Evolutionary conservation across 371 early-diverging fungal genomes (phyloP).

Genomic region (Circinella umbellata): DNA sequence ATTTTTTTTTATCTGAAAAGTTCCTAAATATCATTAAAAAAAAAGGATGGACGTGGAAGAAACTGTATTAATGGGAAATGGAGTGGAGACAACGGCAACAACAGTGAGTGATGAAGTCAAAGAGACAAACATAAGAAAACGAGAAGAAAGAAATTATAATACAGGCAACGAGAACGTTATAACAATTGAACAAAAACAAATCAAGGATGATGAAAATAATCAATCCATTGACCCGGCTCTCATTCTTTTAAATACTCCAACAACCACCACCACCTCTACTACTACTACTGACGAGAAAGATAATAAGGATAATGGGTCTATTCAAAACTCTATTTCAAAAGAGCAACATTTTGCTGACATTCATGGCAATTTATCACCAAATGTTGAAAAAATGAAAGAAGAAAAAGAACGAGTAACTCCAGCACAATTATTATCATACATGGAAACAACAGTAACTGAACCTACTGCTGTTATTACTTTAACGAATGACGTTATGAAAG

Average conservation of each 20-base stretch:
- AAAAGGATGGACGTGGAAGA: conserved; percentile 1
- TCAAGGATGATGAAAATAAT: neutral
- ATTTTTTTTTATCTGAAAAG: neutral
- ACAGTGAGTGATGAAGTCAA: neutral
- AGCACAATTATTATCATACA: too few relatives aligned
- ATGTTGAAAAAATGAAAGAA: too few relatives aligned
- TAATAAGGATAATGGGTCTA: too few relatives aligned
- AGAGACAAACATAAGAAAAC: neutral
- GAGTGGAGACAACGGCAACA: neutral
- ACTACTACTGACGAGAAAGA: too few relatives aligned
- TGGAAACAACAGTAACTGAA: too few relatives aligned
- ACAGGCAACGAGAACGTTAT: neutral
- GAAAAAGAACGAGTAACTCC: too few relatives aligned
- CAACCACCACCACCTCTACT: too few relatives aligned
- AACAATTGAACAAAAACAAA: neutral
- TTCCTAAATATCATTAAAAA: neutral
- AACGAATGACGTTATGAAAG: too few relatives aligned
- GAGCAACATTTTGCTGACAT: too few relatives aligned
- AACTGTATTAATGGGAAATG: neutral
- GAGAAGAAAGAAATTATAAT: neutral
- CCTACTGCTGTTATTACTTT: too few relatives aligned
- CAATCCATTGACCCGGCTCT: neutral
- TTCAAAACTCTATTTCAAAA: too few relatives aligned
- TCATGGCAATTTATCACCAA: too few relatives aligned
- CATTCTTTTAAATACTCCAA: neutral